Percentiles rank a stretch among this genome's conserved stretches.
Evolutionary conservation across 2,329 filamentous ascomycete species (phyloP).

Genomic region (Fusarium pininemorale): DNA sequence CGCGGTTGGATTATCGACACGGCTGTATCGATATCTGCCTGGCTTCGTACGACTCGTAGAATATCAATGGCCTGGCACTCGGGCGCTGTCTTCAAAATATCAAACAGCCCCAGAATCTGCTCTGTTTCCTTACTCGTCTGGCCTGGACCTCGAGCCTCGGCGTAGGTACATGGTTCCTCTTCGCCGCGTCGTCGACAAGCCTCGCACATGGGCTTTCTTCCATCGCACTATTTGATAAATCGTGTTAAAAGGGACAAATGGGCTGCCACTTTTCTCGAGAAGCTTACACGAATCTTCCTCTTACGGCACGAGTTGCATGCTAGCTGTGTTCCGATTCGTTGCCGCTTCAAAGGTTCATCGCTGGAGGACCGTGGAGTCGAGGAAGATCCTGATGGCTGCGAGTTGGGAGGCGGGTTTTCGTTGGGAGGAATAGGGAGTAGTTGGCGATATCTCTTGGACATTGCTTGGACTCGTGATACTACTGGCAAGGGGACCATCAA

Average conservation of each 20-base stretch:
- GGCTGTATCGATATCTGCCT: constrained; percentile 2
- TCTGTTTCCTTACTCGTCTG: constrained; percentile 16
- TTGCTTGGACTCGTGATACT: not conserved
- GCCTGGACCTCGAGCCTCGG: not conserved
- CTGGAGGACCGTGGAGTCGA: constrained; percentile 1
- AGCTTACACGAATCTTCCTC: constrained; percentile 21
- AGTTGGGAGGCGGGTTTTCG: not conserved
- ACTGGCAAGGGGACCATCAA: not conserved
- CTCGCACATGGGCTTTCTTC: constrained; percentile 6
- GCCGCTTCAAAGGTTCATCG: constrained; percentile 16
- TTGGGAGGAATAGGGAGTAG: constrained; percentile 4
- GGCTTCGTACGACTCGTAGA: constrained; percentile 9
- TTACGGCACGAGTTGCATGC: constrained; percentile 15
- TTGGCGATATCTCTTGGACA: constrained; percentile 30
- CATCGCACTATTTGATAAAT: not conserved
- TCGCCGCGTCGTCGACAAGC: constrained; percentile 15
- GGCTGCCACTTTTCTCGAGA: too few relatives aligned
- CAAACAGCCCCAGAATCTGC: constrained; percentile 14
- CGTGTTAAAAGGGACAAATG: not conserved
- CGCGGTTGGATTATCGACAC: constrained; percentile 6
- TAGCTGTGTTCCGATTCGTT: constrained; percentile 13
- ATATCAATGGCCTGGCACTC: constrained; percentile 21
- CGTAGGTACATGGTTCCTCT: constrained; percentile 1
- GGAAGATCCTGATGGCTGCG: constrained; percentile 7
- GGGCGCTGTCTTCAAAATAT: not conserved